Base-by-base conservation (phyloP, 352 stramenopile genomes). In the Phytophthora foliorum region DNA sequence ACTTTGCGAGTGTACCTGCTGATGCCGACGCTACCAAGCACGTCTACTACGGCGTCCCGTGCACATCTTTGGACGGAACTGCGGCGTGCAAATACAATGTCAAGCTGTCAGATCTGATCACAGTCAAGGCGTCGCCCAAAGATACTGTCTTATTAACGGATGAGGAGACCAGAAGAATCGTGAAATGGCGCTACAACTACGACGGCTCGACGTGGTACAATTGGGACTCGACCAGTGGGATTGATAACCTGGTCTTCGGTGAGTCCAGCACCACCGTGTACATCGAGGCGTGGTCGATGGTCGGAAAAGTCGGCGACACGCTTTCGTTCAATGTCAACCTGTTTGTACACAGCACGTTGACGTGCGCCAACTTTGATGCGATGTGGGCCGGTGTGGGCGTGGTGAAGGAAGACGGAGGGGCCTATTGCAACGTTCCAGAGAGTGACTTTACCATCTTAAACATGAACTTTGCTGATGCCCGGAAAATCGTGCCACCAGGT, bases 231-330 rank as follows among this genome's bases (percentile, higher is more conserved):
- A 24, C 49, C 2, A 44, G 13, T 45, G 44, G n/a, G n/a, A n/a
- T 57, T 14, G 34, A 11, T 1, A 11, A 36, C 11, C 44, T 72
- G 13, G 72, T 39, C 29, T 86, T 85, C 38, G 44, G 14, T 11
- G 41, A 48, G 4, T 17, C 72, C 2, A 55, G 69, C 34, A 80
- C 73, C 5, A 73, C 70, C 22, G 67, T 90, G 45, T 72, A 46
- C 13, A 24, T 91, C 24, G 72, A 91, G 54, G 82, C 80, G 6
- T 91, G 79, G 80, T 84, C 80, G 10, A 68, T 81, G 11, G 79
- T 67, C 45, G 82, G 82, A 56, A 29, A 50, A 71, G 22, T 78
- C 74, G 11, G 19, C 22, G 17, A n/a, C 2, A 38, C 48, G 24
- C 57, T 55, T 52, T 14, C 46, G 4, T 87, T 88, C 38, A 44